A percentile compares a stretch with the other conserved stretches of the same genome.
Conservation (phyloP, 1,139 yeast genomes). For the Hansenula anomala region DNA sequence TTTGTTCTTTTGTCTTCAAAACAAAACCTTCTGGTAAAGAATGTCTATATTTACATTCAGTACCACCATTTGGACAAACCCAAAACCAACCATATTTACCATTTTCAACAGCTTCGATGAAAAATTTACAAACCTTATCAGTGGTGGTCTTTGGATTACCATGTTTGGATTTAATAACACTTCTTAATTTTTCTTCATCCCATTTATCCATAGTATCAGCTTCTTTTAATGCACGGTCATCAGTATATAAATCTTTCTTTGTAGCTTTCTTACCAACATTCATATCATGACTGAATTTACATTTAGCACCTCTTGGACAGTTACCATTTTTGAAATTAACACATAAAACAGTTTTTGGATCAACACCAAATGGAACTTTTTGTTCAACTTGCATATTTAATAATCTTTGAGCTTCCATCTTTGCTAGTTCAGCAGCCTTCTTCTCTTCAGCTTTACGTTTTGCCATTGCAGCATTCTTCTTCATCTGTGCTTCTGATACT, state of each 20-base stretch:
- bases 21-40: conserved; percentile 97
- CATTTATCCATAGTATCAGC: conserved; percentile 91
- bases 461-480: conserved; percentile 73
- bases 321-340: conserved; percentile 85
- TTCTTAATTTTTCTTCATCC: conserved; percentile 94
- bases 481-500: conserved; percentile 49
- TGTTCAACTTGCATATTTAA: conserved; percentile 68
- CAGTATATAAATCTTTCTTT: conserved; percentile 91
- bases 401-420: conserved; percentile 77
- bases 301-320: conserved; percentile 85
- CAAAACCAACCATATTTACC: conserved; percentile 99
- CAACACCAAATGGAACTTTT: conserved; percentile 95
- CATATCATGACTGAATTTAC: conserved; percentile 93
- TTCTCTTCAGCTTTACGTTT: conserved; percentile 78
- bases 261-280: conserved; percentile 81
- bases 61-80: conserved; percentile 95
- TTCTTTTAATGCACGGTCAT: conserved; percentile 71
- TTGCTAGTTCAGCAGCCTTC: conserved; percentile 87
- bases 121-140: conserved; percentile 88
- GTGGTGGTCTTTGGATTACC: conserved; percentile 95
- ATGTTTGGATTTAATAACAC: conserved; percentile 84
- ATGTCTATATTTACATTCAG: conserved; percentile 90
- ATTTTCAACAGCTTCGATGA: conserved; percentile 95
- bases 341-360: conserved; percentile 92
- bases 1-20: conserved; percentile 93